Evolutionary conservation across 2,329 filamentous ascomycete genomes (phyloP), one percentile per base, ranked within the genome.

Genomic region (Pseudopyricularia javanii): DNA sequence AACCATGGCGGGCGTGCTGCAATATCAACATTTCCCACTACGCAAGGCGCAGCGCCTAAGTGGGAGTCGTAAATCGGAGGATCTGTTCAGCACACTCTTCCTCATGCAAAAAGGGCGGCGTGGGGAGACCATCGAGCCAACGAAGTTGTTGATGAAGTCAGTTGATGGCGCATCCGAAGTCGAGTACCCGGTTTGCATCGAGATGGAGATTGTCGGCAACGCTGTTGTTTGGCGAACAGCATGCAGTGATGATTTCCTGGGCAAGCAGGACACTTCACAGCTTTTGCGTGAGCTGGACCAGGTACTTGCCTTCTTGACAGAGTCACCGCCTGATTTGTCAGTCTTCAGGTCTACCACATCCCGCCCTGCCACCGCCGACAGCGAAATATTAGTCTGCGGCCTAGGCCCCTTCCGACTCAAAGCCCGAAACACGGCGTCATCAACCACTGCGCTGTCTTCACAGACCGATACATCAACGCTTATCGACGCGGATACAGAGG

Each of bases 141-240:
- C 26, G 0, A 50, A 61, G 1, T 51, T 59, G 0, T 62, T 91
- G 3, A 81, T 87, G 58, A 73, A 71, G 35, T 89, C 87, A 2
- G 65, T 86, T 1, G 72, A 75, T 15, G 80, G 84, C 0, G 68
- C 70, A 3, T 83, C 88, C 0, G 77, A 83, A 22, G 82, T 91
- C 1, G 89, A 95, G 57, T 94, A 91, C 64, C 84, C 88, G 0
- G 68, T 95, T 3, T 93, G 88, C 59, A 77, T 88, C 2, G 91
- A 96, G 67, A 81, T 93, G 64, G 88, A 95, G 63, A 56, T 81
- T 12, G 43, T 45, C 0, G 33, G 26, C 3, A 50, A 55, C 32
- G 28, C 47, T 2, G 40, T 61, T 5, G 47, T 61, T 0, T 93
- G 90, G 84, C 82, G 87, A 12, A 74, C 82, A 17, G 88, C 89